Evolutionary conservation across 1,139 yeast genomes (phyloP).

Genomic region (Tardiomyces depauwii): DNA sequence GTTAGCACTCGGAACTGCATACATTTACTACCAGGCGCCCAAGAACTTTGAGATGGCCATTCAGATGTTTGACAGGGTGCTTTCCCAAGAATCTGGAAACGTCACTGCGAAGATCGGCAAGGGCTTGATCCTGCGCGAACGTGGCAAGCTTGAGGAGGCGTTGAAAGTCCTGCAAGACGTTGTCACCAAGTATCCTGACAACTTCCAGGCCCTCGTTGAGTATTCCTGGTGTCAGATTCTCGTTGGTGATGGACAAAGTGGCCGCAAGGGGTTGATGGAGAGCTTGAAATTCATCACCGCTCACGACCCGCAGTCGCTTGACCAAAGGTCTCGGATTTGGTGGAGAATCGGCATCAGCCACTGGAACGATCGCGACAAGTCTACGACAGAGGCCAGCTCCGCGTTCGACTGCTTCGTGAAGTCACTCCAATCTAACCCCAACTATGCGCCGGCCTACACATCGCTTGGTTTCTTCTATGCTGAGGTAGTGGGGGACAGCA

Average conservation of each 20-base stretch:
- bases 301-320: slow-evolving; percentile 40
- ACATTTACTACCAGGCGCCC: slow-evolving; percentile 83
- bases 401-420: slow-evolving; percentile 48
- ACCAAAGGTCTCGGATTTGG: slow-evolving; percentile 45
- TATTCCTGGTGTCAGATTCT: slow-evolving; percentile 70
- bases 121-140: slow-evolving; percentile 64
- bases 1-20: slow-evolving; percentile 60
- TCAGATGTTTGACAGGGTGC: slow-evolving; percentile 54
- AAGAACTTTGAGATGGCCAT: slow-evolving; percentile 71
- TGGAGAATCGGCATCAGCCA: slow-evolving; percentile 69
- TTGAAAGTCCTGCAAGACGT: slow-evolving; percentile 41
- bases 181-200: slow-evolving; percentile 37
- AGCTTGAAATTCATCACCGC: slow-evolving; percentile 39
- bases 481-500: slow-evolving; percentile 43
- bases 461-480: slow-evolving; percentile 64
- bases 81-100: slow-evolving; percentile 39
- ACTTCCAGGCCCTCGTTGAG: slow-evolving; percentile 55
- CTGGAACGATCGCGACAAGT: slow-evolving; percentile 23
- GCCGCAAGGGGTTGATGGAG: slow-evolving; percentile 39
- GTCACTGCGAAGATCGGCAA: slow-evolving; percentile 67
- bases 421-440: slow-evolving; percentile 52
- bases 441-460: slow-evolving; percentile 68
- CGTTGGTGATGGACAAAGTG: slow-evolving; percentile 39
- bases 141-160: slow-evolving; percentile 47
- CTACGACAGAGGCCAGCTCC: slow-evolving; percentile 6